Percentiles rank a stretch among this genome's conserved stretches.
Conservation (phyloP, 2,329 filamentous ascomycete genomes). For the Nothophoma quercina region DNA sequence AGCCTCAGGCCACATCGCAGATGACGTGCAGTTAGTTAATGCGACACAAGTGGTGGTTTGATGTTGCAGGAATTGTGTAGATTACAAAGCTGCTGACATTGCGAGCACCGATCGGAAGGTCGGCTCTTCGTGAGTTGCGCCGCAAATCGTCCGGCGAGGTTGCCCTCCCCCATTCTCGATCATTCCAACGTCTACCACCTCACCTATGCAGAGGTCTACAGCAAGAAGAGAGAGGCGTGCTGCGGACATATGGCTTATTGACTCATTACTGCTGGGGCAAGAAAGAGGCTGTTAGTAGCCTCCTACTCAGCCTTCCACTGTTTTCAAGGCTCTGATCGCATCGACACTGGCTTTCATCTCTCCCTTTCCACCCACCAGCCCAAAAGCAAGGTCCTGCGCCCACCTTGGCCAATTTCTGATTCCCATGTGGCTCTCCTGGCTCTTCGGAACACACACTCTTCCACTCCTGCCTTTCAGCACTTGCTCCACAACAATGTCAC, state of each 20-base stretch:
- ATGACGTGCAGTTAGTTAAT: not conserved
- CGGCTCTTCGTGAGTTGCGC: not conserved
- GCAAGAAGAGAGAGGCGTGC: no score
- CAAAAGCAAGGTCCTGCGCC: constrained; percentile 35
- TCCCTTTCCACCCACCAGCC: constrained; percentile 8
- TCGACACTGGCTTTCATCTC: no score
- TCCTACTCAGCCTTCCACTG: not conserved
- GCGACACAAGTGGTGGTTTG: not conserved
- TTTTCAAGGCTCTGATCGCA: no score
- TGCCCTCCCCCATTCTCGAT: no score
- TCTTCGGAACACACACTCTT: constrained; percentile 29
- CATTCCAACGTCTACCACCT: no score
- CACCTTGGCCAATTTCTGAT: constrained; percentile 33
- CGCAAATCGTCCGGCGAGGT: not conserved
- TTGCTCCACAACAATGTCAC: constrained; percentile 33
- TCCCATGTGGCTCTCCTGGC: constrained; percentile 20
- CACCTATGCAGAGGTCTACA: no score
- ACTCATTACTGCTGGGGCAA: no score
- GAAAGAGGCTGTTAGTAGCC: not conserved
- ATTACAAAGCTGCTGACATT: constrained; percentile 5
- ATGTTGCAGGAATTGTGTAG: not conserved
- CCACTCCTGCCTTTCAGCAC: constrained; percentile 35
- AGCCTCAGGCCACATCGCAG: not conserved
- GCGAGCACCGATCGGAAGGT: not conserved
- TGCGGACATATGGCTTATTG: no score